Base-by-base conservation (phyloP, 2,329 filamentous ascomycete genomes). In the Fusarium sp. region DNA sequence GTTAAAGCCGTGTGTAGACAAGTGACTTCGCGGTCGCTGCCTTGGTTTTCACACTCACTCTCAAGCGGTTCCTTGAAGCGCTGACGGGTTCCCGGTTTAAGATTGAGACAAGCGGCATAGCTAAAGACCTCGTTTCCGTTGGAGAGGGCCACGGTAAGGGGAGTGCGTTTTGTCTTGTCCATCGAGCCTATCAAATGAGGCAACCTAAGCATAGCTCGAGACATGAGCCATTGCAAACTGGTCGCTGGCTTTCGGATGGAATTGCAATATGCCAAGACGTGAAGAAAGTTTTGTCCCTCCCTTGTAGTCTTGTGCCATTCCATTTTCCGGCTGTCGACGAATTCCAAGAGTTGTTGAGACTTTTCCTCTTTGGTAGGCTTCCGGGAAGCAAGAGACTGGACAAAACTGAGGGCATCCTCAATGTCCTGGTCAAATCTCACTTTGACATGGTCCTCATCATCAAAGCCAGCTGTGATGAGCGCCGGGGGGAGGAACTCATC, bases 161-260 rank as follows among this genome's bases (percentile, higher is more conserved):
- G 64, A 1, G 64, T 61, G 8, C 64, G 64, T 4, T 61, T 66
- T 22, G 36, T 36, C 12, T 36, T 61, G 22, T 66, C 64, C 46
- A 66, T 27, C 9, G 11, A 9, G 8, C 57, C 64, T 35, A 66
- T 66, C 6, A 66, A 20, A n/a, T 36, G 56, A 46, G 64, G 46
- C 22, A 56, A 14, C 10, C n/a, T 42, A 7, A 56, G 27, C 24
- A 66, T 46, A 10, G 42, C 38, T 27, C 64, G 57, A 10, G 57
- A n/a, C 57, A 66, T 66, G n/a, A 66, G 35, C 64, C 64, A 66
- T 29, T 66, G 64, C 29, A 66, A 5, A 44, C 36, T 46, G 36
- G 24, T n/a, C 11, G 24, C 17, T 2, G 57, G 57, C 31, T 61
- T 66, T 29, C 46, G 64, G 20, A 56, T n/a, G 27, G 20, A 58